Evolutionary conservation across 179 eudicot genomes (phyloP).

Genomic region (Drosera spatulata): DNA sequence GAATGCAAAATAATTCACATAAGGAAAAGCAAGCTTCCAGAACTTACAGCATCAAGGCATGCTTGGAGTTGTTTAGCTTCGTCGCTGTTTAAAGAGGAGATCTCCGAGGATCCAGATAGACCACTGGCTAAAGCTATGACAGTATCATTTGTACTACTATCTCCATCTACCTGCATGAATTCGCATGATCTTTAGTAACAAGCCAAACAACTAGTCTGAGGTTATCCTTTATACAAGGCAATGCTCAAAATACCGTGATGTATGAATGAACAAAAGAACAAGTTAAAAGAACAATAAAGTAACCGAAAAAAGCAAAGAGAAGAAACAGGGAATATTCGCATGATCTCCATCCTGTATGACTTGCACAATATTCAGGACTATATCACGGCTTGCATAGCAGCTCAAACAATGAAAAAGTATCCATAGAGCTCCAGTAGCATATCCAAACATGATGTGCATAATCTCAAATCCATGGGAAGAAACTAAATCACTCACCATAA

Average conservation of each 20-base stretch:
- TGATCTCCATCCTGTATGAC: no score
- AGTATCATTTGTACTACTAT: slow-evolving; percentile 91
- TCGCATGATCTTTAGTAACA: neutral
- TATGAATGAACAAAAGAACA: no score
- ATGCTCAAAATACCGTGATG: neutral
- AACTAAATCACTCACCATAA: slow-evolving; percentile 50
- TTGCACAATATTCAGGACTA: no score
- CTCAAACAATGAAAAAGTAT: no score
- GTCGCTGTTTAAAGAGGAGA: slow-evolving; percentile 42
- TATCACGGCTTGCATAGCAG: no score
- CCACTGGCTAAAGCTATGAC: slow-evolving; percentile 99
- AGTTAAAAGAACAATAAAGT: no score
- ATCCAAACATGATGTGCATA: no score
- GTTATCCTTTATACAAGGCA: neutral
- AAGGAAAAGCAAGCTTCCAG: slow-evolving; percentile 1
- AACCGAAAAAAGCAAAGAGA: no score
- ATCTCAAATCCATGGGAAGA: neutral
- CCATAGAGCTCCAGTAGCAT: no score
- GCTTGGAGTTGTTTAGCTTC: slow-evolving; percentile 78
- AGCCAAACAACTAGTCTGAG: no score
- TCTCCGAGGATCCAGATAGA: slow-evolving; percentile 55
- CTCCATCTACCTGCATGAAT: slow-evolving; percentile 86
- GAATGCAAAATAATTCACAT: neutral
- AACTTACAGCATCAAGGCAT: slow-evolving; percentile 92
- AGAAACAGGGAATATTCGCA: no score